These are phyloP conservation scores for Knoxdaviesia capensis DNA, from an alignment of 2,329 filamentous ascomycete species.

Conservation along the genomic window DNA sequence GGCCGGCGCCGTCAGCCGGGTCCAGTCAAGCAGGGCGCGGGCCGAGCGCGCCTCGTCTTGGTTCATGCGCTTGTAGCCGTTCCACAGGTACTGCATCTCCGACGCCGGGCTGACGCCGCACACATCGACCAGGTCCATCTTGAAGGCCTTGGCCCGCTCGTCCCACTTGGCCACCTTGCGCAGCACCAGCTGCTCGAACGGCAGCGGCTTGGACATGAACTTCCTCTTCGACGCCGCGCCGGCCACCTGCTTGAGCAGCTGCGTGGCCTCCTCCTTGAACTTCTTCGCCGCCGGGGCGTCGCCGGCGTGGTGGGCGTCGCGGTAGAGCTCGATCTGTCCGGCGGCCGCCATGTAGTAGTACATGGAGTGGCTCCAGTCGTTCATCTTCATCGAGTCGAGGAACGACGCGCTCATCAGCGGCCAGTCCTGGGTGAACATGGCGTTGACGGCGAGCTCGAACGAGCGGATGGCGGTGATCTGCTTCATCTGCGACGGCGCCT, in stretches of 20 bases:
- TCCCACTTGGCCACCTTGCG: slow-evolving; percentile 88
- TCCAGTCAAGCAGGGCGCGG: slow-evolving; percentile 41
- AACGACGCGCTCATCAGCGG: slow-evolving; percentile 54
- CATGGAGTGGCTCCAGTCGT: slow-evolving; percentile 75
- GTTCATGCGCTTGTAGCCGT: slow-evolving; percentile 67
- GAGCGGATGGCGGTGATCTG: slow-evolving; percentile 70
- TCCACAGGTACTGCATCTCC: slow-evolving; percentile 93
- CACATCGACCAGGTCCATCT: slow-evolving; percentile 55
- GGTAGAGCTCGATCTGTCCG: slow-evolving; percentile 64
- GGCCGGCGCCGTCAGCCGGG: slow-evolving; percentile 30
- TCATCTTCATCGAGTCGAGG: slow-evolving; percentile 53
- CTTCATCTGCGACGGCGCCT: slow-evolving; percentile 44
- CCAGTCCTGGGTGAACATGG: slow-evolving; percentile 65
- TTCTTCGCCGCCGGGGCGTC: slow-evolving; percentile 24
- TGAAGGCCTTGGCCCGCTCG: slow-evolving; percentile 45
- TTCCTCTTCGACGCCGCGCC: slow-evolving; percentile 64
- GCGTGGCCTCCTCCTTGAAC: slow-evolving; percentile 44
- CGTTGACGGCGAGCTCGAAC: slow-evolving; percentile 64
- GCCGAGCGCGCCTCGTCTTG: slow-evolving; percentile 41
- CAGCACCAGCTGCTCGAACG: slow-evolving; percentile 68
- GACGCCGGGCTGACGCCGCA: slow-evolving; percentile 62
- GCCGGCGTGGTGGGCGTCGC: slow-evolving; percentile 25
- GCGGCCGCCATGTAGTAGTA: slow-evolving; percentile 78
- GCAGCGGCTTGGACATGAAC: slow-evolving; percentile 75
- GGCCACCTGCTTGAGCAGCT: slow-evolving; percentile 52